phyloP scores from a whole-genome alignment of 805 yeast genomes.

The Scheffersomyces stipitis region DNA sequence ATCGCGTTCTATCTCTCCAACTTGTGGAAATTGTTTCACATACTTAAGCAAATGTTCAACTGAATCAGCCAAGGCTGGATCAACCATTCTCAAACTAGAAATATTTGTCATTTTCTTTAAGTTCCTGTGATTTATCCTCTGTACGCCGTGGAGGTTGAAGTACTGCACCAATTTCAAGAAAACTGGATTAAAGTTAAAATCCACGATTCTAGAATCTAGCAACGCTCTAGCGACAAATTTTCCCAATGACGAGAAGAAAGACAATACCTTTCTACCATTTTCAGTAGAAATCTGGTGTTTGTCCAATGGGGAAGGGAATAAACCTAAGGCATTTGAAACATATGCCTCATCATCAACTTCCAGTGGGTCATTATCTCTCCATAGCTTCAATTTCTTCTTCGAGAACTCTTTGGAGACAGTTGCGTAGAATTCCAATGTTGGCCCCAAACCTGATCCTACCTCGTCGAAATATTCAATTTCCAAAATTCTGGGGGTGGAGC shows the following conservation, averaged over 20 bases:
- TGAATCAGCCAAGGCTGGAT: slow-evolving; percentile 58
- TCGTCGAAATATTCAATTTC: slow-evolving; percentile 89
- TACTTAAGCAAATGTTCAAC: slow-evolving; percentile 50
- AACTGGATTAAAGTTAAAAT: slow-evolving; percentile 69
- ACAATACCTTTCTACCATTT: slow-evolving; percentile 43
- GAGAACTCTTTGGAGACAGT: slow-evolving; percentile 75
- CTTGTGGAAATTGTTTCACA: slow-evolving; percentile 23
- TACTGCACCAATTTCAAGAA: slow-evolving; percentile 63
- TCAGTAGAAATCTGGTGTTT: slow-evolving; percentile 19
- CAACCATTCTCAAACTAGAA: slow-evolving; percentile 49
- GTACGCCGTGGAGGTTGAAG: slow-evolving; percentile 17
- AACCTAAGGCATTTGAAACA: slow-evolving; percentile 48
- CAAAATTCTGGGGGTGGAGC: slow-evolving; percentile 73
- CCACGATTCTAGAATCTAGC: slow-evolving; percentile 84
- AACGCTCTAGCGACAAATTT: slow-evolving; percentile 83
- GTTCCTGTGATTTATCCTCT: slow-evolving; percentile 7
- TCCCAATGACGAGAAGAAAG: slow-evolving; percentile 69
- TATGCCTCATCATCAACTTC: slow-evolving; percentile 26
- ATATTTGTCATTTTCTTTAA: slow-evolving; percentile 28
- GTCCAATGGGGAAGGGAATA: slow-evolving; percentile 72
- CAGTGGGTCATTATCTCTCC: slow-evolving; percentile 52
- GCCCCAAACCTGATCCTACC: slow-evolving; percentile 96
- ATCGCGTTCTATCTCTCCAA: slow-evolving; percentile 14
- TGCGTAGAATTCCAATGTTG: slow-evolving; percentile 91
- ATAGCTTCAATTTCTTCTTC: slow-evolving; percentile 54